Percentiles rank a stretch among this genome's conserved stretches.
These are phyloP conservation scores for Calcarisporium arbuscula DNA, from an alignment of 2,329 filamentous ascomycete genomes.

Conservation along the genomic window DNA sequence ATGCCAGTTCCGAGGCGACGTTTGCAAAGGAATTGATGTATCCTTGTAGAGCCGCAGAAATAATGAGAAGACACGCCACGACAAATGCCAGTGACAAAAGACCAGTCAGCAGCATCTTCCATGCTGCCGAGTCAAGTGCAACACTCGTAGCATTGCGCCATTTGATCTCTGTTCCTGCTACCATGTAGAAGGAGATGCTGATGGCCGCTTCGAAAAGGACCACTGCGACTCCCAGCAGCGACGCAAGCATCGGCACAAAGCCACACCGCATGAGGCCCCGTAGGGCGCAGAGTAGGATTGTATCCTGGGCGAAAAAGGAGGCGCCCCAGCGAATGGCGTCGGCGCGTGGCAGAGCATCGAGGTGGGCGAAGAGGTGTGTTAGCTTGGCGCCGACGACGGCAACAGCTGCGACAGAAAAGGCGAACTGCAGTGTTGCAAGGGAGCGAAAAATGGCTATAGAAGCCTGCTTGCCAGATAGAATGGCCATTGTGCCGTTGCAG, in stretches of 20 bases:
- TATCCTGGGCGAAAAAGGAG: conserved; percentile 19
- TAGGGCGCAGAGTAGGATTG: conserved; percentile 13
- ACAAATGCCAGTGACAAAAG: conserved; percentile 14
- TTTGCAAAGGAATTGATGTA: conserved; percentile 14
- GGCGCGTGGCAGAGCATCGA: conserved; percentile 10
- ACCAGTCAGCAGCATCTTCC: conserved; percentile 18
- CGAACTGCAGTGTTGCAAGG: conserved; percentile 11
- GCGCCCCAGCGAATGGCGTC: conserved; percentile 15
- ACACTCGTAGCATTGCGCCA: conserved; percentile 22
- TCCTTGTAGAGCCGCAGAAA: conserved; percentile 17
- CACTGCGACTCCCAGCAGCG: conserved; percentile 10
- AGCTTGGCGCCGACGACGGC: conserved; percentile 15
- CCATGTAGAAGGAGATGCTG: conserved; percentile 24
- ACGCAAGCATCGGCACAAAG: conserved; percentile 11
- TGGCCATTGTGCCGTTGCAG: too few relatives aligned
- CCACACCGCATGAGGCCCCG: too few relatives aligned
- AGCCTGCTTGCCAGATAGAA: too few relatives aligned
- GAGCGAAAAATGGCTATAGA: conserved; percentile 1
- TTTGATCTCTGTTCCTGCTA: conserved; percentile 21
- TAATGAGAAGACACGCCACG: conserved; percentile 6
- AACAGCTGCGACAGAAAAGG: conserved; percentile 15
- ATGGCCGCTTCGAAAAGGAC: conserved; percentile 14
- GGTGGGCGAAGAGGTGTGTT: conserved; percentile 17
- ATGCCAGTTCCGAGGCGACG: conserved; percentile 14
- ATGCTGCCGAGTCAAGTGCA: conserved; percentile 17